These are phyloP conservation scores for Scleroderma citrinum DNA, from an alignment of 768 basidiomycete genomes.

Conservation along the genomic window DNA sequence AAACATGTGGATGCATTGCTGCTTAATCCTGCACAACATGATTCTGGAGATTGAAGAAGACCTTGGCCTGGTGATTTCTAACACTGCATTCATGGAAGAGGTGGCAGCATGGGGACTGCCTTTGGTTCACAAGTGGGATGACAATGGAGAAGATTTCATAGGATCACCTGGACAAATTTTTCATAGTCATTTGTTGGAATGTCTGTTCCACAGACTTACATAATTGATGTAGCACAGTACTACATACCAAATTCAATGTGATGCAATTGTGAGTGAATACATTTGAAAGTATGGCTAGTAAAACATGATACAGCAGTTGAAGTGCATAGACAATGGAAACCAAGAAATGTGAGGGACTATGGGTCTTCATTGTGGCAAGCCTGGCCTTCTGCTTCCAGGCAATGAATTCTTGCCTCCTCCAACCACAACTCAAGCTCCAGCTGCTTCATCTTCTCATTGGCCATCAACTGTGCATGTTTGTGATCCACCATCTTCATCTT, in stretches of 20 bases:
- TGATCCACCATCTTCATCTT: background rate
- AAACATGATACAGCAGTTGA: background rate
- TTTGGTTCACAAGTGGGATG: background rate
- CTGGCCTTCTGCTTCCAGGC: background rate
- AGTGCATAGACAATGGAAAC: background rate
- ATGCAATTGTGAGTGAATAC: too few relatives aligned
- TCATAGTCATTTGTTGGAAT: background rate
- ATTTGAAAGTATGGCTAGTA: too few relatives aligned
- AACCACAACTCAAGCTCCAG: background rate
- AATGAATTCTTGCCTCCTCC: background rate
- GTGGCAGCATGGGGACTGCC: background rate
- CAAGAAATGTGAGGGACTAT: background rate
- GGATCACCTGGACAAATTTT: background rate
- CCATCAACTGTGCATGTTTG: background rate
- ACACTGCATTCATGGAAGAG: background rate
- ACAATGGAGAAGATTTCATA: background rate
- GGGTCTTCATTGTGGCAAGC: background rate
- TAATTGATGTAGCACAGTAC: too few relatives aligned
- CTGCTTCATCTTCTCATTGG: background rate
- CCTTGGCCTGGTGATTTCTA: background rate
- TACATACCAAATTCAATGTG: too few relatives aligned
- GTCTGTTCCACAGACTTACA: background rate
- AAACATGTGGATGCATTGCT: conserved; percentile 4
- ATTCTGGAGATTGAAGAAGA: conserved; percentile 10
- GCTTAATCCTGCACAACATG: conserved; percentile 10